Conservation (phyloP, 2,329 filamentous ascomycete genomes). For the Lasiodiplodia sp. region DNA sequence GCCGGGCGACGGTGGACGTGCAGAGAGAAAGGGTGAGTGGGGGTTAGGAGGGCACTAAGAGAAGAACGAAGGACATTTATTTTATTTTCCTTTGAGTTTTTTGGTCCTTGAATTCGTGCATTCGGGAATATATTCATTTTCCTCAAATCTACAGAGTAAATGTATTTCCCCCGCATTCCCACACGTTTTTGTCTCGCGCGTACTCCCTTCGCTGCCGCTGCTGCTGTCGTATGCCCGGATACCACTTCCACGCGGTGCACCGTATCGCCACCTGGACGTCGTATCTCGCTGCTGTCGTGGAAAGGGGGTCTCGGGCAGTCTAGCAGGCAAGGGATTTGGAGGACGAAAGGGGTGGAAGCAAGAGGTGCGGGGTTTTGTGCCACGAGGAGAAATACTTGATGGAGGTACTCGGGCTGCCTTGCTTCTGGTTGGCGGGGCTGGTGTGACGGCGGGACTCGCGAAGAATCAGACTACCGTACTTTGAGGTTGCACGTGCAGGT, state of each 20-base stretch:
- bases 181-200: neutral
- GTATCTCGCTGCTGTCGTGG: slow-evolving; percentile 13
- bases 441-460: neutral
- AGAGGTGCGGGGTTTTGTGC: neutral
- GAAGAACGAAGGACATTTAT: neutral
- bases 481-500: neutral
- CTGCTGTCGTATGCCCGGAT: neutral
- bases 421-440: slow-evolving; percentile 1
- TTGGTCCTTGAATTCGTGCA: neutral
- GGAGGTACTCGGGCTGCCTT: neutral
- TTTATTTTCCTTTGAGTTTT: neutral
- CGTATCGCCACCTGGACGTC: slow-evolving; percentile 2
- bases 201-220: neutral
- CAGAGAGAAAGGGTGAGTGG: neutral
- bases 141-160: neutral
- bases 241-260: neutral
- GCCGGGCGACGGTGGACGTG: neutral
- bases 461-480: neutral
- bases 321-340: neutral
- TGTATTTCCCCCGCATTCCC: neutral
- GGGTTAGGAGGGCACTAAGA: neutral
- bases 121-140: neutral
- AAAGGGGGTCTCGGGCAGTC: neutral
- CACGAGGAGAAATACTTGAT: neutral
- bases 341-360: neutral